Evolutionary conservation across 139 green algal species (phyloP).

Genomic region (Desmodesmus armatus): DNA sequence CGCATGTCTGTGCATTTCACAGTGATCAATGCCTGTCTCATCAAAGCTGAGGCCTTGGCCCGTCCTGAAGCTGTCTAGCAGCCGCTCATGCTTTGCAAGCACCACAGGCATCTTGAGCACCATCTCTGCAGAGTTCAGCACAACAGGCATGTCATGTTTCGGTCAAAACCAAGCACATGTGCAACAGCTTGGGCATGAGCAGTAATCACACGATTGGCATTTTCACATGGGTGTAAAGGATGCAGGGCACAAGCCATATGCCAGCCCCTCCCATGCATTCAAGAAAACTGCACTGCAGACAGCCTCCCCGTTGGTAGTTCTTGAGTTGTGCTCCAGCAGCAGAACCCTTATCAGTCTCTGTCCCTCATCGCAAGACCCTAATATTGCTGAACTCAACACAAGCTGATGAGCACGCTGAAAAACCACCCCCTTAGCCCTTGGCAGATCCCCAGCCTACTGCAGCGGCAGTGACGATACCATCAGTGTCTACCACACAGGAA

Average conservation of each 20-base stretch:
- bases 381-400: too few relatives aligned
- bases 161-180: not conserved
- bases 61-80: not conserved
- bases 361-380: too few relatives aligned
- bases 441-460: too few relatives aligned
- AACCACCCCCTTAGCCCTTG: too few relatives aligned
- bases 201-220: not conserved
- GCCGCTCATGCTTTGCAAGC: not conserved
- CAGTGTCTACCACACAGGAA: not conserved
- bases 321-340: too few relatives aligned
- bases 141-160: not conserved
- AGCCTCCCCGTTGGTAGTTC: too few relatives aligned
- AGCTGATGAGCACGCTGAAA: too few relatives aligned
- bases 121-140: slow-evolving; percentile 6
- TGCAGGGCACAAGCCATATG: not conserved
- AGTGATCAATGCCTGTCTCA: not conserved
- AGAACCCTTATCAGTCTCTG: too few relatives aligned
- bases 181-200: not conserved
- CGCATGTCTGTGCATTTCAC: slow-evolving; percentile 1
- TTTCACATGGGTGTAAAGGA: not conserved
- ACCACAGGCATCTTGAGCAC: slow-evolving; percentile 15
- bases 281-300: not conserved
- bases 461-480: not conserved
- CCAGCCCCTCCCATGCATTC: not conserved
- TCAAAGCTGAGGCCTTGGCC: slow-evolving; percentile 23